Evolutionary conservation across 768 basidiomycete species (phyloP).

Genomic region (Rhodotorula kratochvilovae): DNA sequence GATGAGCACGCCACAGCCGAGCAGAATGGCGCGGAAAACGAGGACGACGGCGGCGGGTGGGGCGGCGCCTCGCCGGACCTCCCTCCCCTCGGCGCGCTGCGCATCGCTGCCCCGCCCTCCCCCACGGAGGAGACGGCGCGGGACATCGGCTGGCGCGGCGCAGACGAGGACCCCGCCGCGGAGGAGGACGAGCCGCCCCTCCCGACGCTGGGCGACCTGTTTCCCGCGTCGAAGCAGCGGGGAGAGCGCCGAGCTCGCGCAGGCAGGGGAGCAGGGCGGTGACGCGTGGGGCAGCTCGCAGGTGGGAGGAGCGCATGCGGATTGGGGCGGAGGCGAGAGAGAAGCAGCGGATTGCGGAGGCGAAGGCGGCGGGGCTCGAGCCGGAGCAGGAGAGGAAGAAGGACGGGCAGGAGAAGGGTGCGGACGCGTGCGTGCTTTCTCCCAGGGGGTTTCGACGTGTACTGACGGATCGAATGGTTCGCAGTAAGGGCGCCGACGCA

Average conservation of each 20-base stretch:
- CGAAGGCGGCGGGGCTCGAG: background rate
- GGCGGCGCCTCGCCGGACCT: constrained; percentile 16
- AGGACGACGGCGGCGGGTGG: constrained; percentile 29
- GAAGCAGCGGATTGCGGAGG: background rate
- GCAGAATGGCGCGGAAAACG: background rate
- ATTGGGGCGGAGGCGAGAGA: background rate
- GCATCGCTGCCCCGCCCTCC: background rate
- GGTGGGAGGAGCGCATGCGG: constrained; percentile 14
- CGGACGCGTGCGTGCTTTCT: background rate
- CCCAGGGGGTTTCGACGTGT: no score
- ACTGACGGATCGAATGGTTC: no score
- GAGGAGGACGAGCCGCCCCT: background rate
- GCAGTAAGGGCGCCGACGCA: background rate
- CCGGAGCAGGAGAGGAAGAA: background rate
- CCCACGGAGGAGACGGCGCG: background rate
- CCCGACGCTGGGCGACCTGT: constrained; percentile 20
- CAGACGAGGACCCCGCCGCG: background rate
- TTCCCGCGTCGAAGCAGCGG: background rate
- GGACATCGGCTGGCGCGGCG: constrained; percentile 10
- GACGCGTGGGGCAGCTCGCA: constrained; percentile 22
- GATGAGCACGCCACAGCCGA: background rate
- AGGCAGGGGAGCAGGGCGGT: constrained; percentile 11
- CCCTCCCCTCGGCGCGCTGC: constrained; percentile 16
- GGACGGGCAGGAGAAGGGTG: background rate
- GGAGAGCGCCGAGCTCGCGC: background rate